Percentiles rank a stretch among this genome's conserved stretches.
These are phyloP conservation scores for Fusarium falciforme DNA, from an alignment of 2,329 filamentous ascomycete species.

Conservation along the genomic window DNA sequence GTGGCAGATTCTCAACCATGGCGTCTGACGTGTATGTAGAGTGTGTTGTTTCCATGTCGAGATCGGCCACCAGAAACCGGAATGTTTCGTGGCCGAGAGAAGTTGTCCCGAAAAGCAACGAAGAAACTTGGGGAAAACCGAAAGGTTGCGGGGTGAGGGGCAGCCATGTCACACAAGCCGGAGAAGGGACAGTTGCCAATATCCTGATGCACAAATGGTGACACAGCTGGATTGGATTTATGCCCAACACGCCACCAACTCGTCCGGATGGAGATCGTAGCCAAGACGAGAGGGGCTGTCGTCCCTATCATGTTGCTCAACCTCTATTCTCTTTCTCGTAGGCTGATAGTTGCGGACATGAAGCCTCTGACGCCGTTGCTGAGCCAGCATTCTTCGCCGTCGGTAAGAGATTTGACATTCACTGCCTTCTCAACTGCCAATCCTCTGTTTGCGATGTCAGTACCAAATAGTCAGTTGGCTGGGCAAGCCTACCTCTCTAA, in stretches of 20 bases:
- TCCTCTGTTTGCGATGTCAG: conserved; percentile 49
- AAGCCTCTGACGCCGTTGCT: conserved; percentile 92
- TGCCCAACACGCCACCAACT: conserved; percentile 17
- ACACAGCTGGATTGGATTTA: background rate
- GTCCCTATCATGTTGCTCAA: background rate
- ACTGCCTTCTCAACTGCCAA: conserved; percentile 76
- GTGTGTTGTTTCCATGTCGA: background rate
- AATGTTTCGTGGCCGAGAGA: background rate
- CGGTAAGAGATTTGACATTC: conserved; percentile 66
- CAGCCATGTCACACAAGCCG: conserved; percentile 6
- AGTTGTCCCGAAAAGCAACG: background rate
- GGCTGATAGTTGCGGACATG: conserved; percentile 58
- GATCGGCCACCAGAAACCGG: background rate
- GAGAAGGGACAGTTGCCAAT: background rate
- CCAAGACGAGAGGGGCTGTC: background rate
- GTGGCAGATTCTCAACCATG: background rate
- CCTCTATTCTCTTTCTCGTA: conserved; percentile 18
- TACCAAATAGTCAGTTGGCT: background rate
- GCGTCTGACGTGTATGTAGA: background rate
- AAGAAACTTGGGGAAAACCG: background rate
- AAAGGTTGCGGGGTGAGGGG: background rate
- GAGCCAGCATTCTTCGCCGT: conserved; percentile 86
- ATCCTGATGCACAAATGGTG: background rate
- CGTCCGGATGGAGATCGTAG: background rate
- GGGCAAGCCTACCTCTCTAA: conserved; percentile 66